Percentiles rank a stretch among this genome's conserved stretches.
Conservation (phyloP, 257 asterid genomes). For the Plectranthus barbatus region DNA sequence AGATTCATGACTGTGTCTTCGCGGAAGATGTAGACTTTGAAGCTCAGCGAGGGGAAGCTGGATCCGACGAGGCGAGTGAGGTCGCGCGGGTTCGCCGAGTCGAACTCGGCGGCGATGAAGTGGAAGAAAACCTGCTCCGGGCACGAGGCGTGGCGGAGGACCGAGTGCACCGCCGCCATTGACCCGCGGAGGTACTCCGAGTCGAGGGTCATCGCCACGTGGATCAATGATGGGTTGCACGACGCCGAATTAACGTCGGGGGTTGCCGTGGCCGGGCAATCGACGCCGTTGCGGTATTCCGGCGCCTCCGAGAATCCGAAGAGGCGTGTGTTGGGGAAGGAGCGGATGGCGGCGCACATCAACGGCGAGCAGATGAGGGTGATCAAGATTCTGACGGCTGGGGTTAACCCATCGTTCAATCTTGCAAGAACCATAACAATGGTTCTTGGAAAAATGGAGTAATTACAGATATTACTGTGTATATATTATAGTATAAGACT, state of each 20-base stretch:
- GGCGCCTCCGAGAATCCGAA: slow-evolving; percentile 44
- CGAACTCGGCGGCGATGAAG: slow-evolving; percentile 71
- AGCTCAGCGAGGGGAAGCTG: slow-evolving; percentile 59
- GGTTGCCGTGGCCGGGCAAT: slow-evolving; percentile 12
- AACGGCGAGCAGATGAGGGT: slow-evolving; percentile 24
- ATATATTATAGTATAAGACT: not conserved
- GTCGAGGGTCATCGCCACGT: slow-evolving; percentile 82
- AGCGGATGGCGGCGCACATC: slow-evolving; percentile 48
- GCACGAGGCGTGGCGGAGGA: slow-evolving; percentile 80
- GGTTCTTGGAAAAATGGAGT: slow-evolving; percentile 15
- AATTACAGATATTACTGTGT: no score
- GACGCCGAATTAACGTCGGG: slow-evolving; percentile 15
- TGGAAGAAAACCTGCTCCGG: slow-evolving; percentile 68
- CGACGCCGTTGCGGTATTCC: slow-evolving; percentile 43
- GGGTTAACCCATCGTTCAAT: slow-evolving; percentile 5
- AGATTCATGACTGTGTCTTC: slow-evolving; percentile 60
- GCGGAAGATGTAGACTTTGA: slow-evolving; percentile 60
- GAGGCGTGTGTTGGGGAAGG: slow-evolving; percentile 30
- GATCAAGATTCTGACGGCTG: slow-evolving; percentile 18
- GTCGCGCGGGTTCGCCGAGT: slow-evolving; percentile 52
- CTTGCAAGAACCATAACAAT: slow-evolving; percentile 31
- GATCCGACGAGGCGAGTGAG: slow-evolving; percentile 51
- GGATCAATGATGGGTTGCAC: slow-evolving; percentile 56
- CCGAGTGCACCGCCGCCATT: slow-evolving; percentile 76
- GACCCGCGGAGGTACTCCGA: slow-evolving; percentile 74